Evolutionary conservation across 768 basidiomycete genomes (phyloP).

Genomic region (Paxillus rubicundulus): DNA sequence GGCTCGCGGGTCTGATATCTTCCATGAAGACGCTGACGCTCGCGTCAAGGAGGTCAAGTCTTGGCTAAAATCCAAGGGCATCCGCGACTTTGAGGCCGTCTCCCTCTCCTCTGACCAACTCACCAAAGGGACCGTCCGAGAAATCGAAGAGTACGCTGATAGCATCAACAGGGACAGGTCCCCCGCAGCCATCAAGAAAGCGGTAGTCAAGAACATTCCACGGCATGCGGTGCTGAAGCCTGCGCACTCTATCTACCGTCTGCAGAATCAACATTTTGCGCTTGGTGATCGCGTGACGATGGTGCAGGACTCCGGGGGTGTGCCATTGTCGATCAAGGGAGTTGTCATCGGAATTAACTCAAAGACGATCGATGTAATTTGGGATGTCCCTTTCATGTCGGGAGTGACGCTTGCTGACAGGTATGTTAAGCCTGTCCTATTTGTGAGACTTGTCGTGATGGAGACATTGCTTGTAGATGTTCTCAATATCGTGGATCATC

Average conservation of each 20-base stretch:
- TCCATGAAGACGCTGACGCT: slow-evolving; percentile 60
- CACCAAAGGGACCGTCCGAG: slow-evolving; percentile 79
- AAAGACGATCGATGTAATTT: slow-evolving; percentile 90
- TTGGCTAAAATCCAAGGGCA: slow-evolving; percentile 86
- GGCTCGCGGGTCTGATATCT: slow-evolving; percentile 57
- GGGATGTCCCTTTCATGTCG: slow-evolving; percentile 95
- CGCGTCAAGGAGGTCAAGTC: slow-evolving; percentile 71
- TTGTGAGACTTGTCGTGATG: neutral
- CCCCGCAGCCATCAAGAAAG: slow-evolving; percentile 73
- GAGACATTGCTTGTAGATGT: slow-evolving; percentile 50
- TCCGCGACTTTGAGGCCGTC: slow-evolving; percentile 89
- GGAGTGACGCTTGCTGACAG: slow-evolving; percentile 83
- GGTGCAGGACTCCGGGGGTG: slow-evolving; percentile 93
- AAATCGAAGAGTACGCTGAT: slow-evolving; percentile 79
- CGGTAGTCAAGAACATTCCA: slow-evolving; percentile 90
- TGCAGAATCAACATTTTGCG: slow-evolving; percentile 84
- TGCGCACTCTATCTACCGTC: slow-evolving; percentile 79
- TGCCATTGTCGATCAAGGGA: slow-evolving; percentile 88
- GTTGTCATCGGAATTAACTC: slow-evolving; percentile 88
- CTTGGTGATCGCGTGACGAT: slow-evolving; percentile 94
- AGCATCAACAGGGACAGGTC: slow-evolving; percentile 59
- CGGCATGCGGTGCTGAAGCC: slow-evolving; percentile 93
- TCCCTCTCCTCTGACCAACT: slow-evolving; percentile 90
- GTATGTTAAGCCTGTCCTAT: slow-evolving; percentile 34
- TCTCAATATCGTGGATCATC: slow-evolving; percentile 90